A percentile compares a stretch with the other conserved stretches of the same genome.
Conservation (phyloP, 2,329 filamentous ascomycete species). For the Penicillium brasilianum region DNA sequence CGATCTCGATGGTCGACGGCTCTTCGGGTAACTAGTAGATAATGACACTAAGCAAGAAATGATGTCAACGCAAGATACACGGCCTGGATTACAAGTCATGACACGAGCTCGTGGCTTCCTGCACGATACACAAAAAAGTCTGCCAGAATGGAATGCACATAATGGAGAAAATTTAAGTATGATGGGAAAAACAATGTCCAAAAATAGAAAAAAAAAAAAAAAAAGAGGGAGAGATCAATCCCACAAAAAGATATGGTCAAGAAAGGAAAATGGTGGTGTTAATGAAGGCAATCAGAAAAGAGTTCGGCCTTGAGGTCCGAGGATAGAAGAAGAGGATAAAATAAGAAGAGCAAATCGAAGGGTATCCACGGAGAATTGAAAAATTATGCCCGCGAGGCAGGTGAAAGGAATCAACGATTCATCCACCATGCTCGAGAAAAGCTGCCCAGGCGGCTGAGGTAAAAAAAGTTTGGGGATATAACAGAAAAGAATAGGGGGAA, state of each 20-base stretch:
- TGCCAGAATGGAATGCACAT: conserved; percentile 17
- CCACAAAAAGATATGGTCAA: conserved; percentile 16
- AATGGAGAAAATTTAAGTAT: conserved; percentile 15
- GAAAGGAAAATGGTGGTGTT: conserved; percentile 21
- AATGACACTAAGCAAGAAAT: not conserved
- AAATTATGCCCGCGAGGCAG: conserved; percentile 30
- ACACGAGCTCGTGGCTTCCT: conserved; percentile 19
- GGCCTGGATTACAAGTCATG: conserved; percentile 24
- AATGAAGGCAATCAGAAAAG: conserved; percentile 18
- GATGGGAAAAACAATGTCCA: conserved; percentile 20
- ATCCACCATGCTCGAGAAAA: conserved; percentile 25
- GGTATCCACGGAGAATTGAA: conserved; percentile 35
- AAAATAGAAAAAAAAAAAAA: conserved; percentile 15
- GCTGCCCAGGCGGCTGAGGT: conserved; percentile 33
- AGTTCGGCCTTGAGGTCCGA: not conserved
- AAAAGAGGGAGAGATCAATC: conserved; percentile 16
- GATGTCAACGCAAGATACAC: conserved; percentile 8
- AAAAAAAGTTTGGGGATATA: conserved; percentile 16
- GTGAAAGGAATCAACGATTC: conserved; percentile 2
- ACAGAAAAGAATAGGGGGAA: conserved; percentile 17
- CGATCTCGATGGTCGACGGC: not conserved
- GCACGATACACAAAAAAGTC: conserved; percentile 11
- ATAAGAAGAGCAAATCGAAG: conserved; percentile 19
- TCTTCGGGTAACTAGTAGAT: not conserved
- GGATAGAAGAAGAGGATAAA: conserved; percentile 7